Evolutionary conservation across 2,329 filamentous ascomycete species (phyloP), one percentile per base, ranked within the genome.

Genomic region (Diaporthe destruens): DNA sequence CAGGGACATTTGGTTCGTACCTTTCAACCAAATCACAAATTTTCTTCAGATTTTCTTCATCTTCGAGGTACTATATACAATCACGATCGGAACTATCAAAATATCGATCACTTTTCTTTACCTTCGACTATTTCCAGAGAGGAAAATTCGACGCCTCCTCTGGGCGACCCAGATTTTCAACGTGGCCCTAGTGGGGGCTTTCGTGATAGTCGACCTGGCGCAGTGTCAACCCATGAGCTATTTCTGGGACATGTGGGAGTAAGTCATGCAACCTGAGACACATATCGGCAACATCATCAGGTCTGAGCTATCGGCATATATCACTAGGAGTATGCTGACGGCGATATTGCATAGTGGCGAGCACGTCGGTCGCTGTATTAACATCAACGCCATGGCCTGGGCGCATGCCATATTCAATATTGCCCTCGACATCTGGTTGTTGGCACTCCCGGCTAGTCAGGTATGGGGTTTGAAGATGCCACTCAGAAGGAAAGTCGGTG

Each of bases 371-470:
- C 61, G 61, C 6, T 71, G 69, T 53, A 65, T 44, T 7, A 65
- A 65, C 25, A 65, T 42, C n/a, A 49, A 71, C 49, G 69, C n/a
- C 2, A 54, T 71, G 69, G 36, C 57, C 5, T 71, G 69, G 69
- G 23, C 69, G 12, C 69, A 71, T 20, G 69, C 69, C 7, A 71
- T 71, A 9, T 56, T 71, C 49, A 71, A 66, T 32, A 71, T 71
- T 1, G 57, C n/a, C 8, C 53, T 71, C 23, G 69, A 71, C 9
- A 1, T 71, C 8, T 65, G 57, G 57, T 47, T 71, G 69, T 39
- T 71, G 16, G 57, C 49, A 25, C 47, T 71, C 2, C 69, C 69
- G 16, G 69, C 69, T 16, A 65, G 29, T 32, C 69, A 71, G 6
- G 56, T 71, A 2, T 39, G 59, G 56, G 47, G 57, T 2, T 36